Percentiles rank a stretch among this genome's conserved stretches.
Conservation (phyloP, 495 filamentous ascomycete species). For the Amphirosellinia nigrospora region DNA sequence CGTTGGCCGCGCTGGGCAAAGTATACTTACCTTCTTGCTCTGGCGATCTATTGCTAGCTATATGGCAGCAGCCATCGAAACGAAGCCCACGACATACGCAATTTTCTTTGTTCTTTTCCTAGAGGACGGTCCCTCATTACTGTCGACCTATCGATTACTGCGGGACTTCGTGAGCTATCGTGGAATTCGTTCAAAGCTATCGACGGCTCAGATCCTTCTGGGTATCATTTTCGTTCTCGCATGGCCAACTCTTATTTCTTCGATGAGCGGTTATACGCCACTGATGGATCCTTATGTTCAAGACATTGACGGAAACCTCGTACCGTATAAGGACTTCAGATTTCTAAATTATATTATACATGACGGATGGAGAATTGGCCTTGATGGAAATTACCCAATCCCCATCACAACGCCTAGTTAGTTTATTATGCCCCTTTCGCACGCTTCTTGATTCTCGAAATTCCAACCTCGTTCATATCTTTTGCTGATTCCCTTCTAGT, state of each 20-base stretch:
- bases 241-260: constrained; percentile 40
- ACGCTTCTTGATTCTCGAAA: neutral
- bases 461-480: too few species aligned
- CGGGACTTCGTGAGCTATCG: constrained; percentile 8
- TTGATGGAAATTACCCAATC: constrained; percentile 20
- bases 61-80: constrained; percentile 28
- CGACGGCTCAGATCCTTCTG: constrained; percentile 17
- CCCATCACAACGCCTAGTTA: neutral
- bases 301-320: constrained; percentile 25
- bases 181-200: constrained; percentile 18
- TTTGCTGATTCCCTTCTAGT: neutral
- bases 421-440: neutral
- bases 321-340: constrained; percentile 24
- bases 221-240: constrained; percentile 33
- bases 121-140: constrained; percentile 3
- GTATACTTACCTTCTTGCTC: neutral
- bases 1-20: neutral
- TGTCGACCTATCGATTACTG: neutral
- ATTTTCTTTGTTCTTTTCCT: constrained; percentile 26
- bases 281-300: constrained; percentile 27
- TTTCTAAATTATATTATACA: constrained; percentile 27
- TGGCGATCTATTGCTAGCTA: constrained; percentile 30
- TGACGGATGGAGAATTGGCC: constrained; percentile 32
- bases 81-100: constrained; percentile 26
- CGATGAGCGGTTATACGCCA: constrained; percentile 42